These are phyloP conservation scores for Fusarium sp. DNA, from an alignment of 2,329 filamentous ascomycete genomes.

Conservation along the genomic window DNA sequence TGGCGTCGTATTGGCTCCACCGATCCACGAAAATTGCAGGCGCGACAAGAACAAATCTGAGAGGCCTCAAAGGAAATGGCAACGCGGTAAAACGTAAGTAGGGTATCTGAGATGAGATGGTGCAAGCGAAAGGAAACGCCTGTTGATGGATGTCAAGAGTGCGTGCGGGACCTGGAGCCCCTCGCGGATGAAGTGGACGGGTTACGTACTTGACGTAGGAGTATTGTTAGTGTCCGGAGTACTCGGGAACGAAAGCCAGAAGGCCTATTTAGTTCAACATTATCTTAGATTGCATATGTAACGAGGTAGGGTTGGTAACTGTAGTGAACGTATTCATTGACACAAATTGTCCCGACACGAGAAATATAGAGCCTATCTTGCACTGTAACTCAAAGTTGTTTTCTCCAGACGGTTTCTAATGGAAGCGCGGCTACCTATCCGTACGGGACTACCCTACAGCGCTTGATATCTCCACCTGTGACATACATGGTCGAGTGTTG, in stretches of 20 bases:
- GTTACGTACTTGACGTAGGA: constrained; percentile 31
- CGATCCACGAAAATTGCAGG: constrained; percentile 16
- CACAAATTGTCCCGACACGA: not conserved
- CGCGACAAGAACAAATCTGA: constrained; percentile 10
- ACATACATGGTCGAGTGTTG: constrained; percentile 4
- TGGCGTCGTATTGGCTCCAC: constrained; percentile 40
- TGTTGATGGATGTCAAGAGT: constrained; percentile 21
- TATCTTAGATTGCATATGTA: not conserved
- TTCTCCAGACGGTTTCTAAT: not conserved
- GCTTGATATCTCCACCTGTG: not conserved
- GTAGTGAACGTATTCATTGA: not conserved
- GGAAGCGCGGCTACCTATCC: constrained; percentile 4
- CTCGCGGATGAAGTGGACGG: constrained; percentile 37
- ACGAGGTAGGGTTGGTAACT: no score
- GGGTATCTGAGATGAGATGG: constrained; percentile 21
- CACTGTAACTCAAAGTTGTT: not conserved
- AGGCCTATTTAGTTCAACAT: constrained; percentile 2
- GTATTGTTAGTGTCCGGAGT: constrained; percentile 43
- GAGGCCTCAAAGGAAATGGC: constrained; percentile 4
- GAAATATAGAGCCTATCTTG: not conserved
- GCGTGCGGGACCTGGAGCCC: constrained; percentile 43
- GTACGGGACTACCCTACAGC: constrained; percentile 25
- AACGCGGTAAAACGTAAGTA: constrained; percentile 17
- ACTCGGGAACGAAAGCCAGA: constrained; percentile 20
- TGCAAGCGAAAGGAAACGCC: constrained; percentile 25